Evolutionary conservation across 176 grass and related monocot genomes (phyloP).

Genomic region (Aegilops sharonensis): DNA sequence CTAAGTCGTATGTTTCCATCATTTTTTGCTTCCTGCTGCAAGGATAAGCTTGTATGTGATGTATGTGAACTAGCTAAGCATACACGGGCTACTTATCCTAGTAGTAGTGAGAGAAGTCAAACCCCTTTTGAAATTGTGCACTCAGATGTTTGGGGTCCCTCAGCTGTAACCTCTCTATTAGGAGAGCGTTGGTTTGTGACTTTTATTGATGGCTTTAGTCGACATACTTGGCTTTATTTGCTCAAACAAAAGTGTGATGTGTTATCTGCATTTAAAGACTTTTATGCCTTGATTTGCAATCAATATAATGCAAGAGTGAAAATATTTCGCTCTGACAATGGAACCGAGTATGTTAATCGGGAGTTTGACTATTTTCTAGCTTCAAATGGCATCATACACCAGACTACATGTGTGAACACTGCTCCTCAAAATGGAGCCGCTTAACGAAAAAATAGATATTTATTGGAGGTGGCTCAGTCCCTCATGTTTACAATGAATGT

Average conservation of each 20-base stretch:
- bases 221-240: background rate
- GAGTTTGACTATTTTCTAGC: background rate
- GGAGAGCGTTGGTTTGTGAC: too few relatives aligned
- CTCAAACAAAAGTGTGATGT: background rate
- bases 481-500: background rate
- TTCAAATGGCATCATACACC: background rate
- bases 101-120: too few relatives aligned
- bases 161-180: too few relatives aligned
- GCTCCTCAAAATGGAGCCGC: background rate
- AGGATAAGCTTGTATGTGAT: too few relatives aligned
- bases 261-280: background rate
- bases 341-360: background rate
- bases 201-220: background rate
- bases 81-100: too few relatives aligned
- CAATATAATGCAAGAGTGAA: background rate
- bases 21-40: too few relatives aligned
- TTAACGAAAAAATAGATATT: background rate
- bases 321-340: background rate
- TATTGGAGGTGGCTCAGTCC: background rate
- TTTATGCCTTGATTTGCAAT: background rate
- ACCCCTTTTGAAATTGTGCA: too few relatives aligned
- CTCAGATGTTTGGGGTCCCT: too few relatives aligned
- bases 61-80: too few relatives aligned
- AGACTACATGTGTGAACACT: background rate
- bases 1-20: background rate